Evolutionary conservation across 495 filamentous ascomycete genomes (phyloP), one percentile per base, ranked within the genome.

Genomic region (Choiromyces venosus): DNA sequence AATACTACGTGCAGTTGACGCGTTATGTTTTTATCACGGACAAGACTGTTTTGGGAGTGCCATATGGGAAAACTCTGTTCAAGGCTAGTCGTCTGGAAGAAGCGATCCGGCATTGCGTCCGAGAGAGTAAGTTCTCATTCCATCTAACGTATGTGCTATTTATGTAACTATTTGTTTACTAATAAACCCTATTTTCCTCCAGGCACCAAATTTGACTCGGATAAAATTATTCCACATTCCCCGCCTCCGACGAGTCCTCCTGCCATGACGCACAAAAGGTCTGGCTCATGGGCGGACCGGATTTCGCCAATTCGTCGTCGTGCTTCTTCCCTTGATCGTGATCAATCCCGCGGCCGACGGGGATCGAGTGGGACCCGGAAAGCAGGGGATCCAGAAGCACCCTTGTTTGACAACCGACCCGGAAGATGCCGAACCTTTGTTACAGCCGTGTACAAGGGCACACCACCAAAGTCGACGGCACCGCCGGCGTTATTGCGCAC

Each of bases 21-120:
- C 89, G 91, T 76, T 89, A 89, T 80, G 96, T 98, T 0, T 99
- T 99, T 76, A 93, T 97, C 83, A 97, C 95, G 14, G 96, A 99
- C 84, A 99, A 99, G 84, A 98, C 94, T 9, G 88, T 99, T 74
- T 92, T 91, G 25, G 95, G 94, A 19, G 95, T 99, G 70, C 95
- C 94, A 0, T 97, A 95, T 79, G 89, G 91, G 36, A 93, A 92
- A 25, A 98, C 95, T 0, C 82, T 98, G 64, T 98, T 97, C 87
- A 99, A 99, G 84, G 94, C 95, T 8, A 94, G 92, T 10, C 94
- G 92, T 79, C 85, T 99, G 69, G 96, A 98, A 81, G 93, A 97
- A 75, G 96, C 93, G 0, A 98, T 99, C 80, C 88, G 87, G 79
- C 90, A 96, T 74, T 93, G 91, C 77, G 96, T 99, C 5, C 85